Percentiles rank a stretch among this genome's conserved stretches.
Evolutionary conservation across 1,139 yeast genomes (phyloP).

Genomic region (Candida neerlandica): DNA sequence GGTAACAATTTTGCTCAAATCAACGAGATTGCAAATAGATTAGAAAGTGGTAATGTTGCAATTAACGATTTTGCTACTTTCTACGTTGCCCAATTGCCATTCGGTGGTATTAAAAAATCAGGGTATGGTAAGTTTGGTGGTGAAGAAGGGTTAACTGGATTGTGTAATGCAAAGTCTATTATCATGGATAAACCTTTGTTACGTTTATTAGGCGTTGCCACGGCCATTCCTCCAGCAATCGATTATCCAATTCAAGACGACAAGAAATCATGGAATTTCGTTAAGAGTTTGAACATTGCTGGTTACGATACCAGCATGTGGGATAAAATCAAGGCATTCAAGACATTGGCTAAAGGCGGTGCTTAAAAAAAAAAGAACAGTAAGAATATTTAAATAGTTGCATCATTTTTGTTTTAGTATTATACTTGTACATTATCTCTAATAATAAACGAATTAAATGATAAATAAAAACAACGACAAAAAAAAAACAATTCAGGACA

Average conservation of each 20-base stretch:
- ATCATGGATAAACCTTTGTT: constrained; percentile 82
- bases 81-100: constrained; percentile 93
- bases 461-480: background rate
- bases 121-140: constrained; percentile 98
- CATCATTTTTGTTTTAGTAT: background rate
- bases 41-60: constrained; percentile 89
- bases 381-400: too few relatives aligned
- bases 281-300: constrained; percentile 77
- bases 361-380: constrained; percentile 6
- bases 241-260: constrained; percentile 89
- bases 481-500: background rate
- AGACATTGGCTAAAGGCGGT: constrained; percentile 39
- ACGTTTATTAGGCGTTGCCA: constrained; percentile 57
- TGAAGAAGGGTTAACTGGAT: constrained; percentile 89
- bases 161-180: constrained; percentile 82
- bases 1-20: constrained; percentile 61
- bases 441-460: background rate
- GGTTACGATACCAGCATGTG: constrained; percentile 80
- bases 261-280: constrained; percentile 85
- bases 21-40: constrained; percentile 59
- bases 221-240: constrained; percentile 80
- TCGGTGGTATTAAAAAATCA: constrained; percentile 90
- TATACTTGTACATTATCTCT: background rate
- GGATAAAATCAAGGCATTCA: constrained; percentile 53
- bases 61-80: constrained; percentile 96